Conservation (phyloP, 2,329 filamentous ascomycete genomes). For the Colletotrichum sp. region DNA sequence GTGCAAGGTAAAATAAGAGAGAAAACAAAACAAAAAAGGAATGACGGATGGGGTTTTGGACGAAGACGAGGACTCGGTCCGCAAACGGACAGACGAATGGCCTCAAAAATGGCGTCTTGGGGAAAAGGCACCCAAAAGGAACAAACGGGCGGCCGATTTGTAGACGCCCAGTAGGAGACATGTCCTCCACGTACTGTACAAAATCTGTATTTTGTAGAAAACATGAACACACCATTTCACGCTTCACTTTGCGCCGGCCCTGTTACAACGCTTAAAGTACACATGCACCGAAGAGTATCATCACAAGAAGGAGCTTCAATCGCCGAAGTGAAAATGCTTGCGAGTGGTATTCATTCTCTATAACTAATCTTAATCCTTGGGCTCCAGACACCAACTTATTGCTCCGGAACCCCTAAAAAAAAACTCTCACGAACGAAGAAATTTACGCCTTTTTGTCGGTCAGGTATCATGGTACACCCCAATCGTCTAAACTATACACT, state of each 20-base stretch:
- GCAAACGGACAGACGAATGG: not conserved
- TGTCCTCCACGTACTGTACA: conserved; percentile 15
- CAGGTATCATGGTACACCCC: conserved; percentile 22
- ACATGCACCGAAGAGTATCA: not conserved
- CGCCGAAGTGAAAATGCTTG: not conserved
- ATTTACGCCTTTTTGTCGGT: conserved; percentile 21
- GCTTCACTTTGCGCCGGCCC: not conserved
- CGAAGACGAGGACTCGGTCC: not conserved
- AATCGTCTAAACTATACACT: conserved; percentile 20
- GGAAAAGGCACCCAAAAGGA: not conserved
- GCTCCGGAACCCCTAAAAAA: conserved; percentile 8
- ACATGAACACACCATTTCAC: conserved; percentile 14
- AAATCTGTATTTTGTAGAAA: conserved; percentile 19
- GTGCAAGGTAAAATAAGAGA: conserved; percentile 55
- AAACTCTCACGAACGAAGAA: conserved; percentile 15
- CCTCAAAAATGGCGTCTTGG: not conserved
- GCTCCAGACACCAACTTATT: conserved; percentile 10
- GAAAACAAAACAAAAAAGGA: not conserved
- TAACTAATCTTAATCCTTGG: conserved; percentile 5
- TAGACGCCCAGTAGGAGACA: not conserved
- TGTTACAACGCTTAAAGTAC: not conserved
- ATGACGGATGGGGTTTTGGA: not conserved
- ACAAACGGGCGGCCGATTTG: not conserved
- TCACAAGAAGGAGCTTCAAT: not conserved
- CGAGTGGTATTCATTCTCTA: conserved; percentile 21